Evolutionary conservation across 1,139 yeast genomes (phyloP).

Genomic region (Scheffersomyces cryptocercus): DNA sequence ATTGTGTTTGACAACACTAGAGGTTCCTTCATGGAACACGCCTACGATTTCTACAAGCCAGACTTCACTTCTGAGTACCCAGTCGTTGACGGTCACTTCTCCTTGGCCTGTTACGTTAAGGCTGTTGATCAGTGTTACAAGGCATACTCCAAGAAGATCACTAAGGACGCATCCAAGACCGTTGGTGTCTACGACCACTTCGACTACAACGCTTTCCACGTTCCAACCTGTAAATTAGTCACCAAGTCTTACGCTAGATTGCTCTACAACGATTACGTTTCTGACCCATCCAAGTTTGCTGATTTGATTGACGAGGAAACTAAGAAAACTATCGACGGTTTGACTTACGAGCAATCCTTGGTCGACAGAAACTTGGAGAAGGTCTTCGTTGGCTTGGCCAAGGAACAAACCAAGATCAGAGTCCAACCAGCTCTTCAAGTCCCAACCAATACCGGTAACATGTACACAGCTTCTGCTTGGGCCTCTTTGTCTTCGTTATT

Average conservation of each 20-base stretch:
- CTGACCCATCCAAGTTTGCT: slow-evolving; percentile 65
- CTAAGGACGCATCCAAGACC: slow-evolving; percentile 53
- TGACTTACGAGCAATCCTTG: slow-evolving; percentile 77
- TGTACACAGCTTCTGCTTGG: slow-evolving; percentile 96
- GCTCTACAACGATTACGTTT: slow-evolving; percentile 81
- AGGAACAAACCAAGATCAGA: slow-evolving; percentile 66
- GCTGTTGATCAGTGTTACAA: slow-evolving; percentile 89
- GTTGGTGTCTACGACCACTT: slow-evolving; percentile 72
- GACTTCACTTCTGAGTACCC: slow-evolving; percentile 97
- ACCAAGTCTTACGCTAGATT: slow-evolving; percentile 91
- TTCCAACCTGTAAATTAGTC: slow-evolving; percentile 96
- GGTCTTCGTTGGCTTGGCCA: slow-evolving; percentile 76
- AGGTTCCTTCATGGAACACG: slow-evolving; percentile 94
- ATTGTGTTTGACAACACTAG: slow-evolving; percentile 85
- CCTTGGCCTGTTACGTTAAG: slow-evolving; percentile 89
- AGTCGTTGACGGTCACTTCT: slow-evolving; percentile 95
- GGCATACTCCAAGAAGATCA: slow-evolving; percentile 78
- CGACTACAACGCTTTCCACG: slow-evolving; percentile 96
- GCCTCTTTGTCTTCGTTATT: slow-evolving; percentile 83
- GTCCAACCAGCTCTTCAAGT: slow-evolving; percentile 81
- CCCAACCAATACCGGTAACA: slow-evolving; percentile 97
- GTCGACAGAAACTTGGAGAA: slow-evolving; percentile 83
- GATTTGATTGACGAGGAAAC: slow-evolving; percentile 52
- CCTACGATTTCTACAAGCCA: slow-evolving; percentile 97
- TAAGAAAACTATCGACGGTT: slow-evolving; percentile 50